Evolutionary conservation across 768 basidiomycete genomes (phyloP).

Genomic region (Suillus occidentalis): DNA sequence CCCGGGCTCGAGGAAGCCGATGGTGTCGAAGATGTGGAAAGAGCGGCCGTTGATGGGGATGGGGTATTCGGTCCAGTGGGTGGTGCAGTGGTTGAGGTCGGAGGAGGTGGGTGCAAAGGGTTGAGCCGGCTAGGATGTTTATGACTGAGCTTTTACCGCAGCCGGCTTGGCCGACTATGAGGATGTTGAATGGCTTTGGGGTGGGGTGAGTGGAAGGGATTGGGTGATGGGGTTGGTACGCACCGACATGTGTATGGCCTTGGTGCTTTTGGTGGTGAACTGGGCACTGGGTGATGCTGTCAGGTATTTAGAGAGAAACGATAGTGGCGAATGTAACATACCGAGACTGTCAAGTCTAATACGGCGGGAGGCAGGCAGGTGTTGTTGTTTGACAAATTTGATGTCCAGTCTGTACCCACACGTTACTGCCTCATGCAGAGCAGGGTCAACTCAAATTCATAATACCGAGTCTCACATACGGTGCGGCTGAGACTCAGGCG

Average conservation of each 20-base stretch:
- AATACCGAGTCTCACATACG: neutral
- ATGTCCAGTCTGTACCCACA: neutral
- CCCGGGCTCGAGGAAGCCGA: constrained; percentile 29
- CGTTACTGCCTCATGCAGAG: constrained; percentile 2
- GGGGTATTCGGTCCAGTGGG: constrained; percentile 20
- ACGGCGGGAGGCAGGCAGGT: constrained; percentile 1
- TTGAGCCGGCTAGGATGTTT: constrained; percentile 27
- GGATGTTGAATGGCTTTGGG: constrained; percentile 14
- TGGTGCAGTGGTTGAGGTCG: constrained; percentile 35
- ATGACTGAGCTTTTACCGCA: constrained; percentile 32
- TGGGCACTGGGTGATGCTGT: neutral
- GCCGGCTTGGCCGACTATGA: constrained; percentile 29
- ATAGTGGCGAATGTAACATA: neutral
- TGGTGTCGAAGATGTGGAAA: constrained; percentile 35
- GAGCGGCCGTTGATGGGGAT: constrained; percentile 4
- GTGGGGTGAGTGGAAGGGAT: no score
- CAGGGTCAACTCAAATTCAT: neutral
- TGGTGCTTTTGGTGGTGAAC: neutral
- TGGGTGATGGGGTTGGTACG: neutral
- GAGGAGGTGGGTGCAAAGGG: constrained; percentile 29
- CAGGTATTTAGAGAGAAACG: neutral
- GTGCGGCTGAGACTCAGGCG: neutral
- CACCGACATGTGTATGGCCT: neutral
- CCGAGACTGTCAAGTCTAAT: neutral
- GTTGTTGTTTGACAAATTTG: no score